phyloP scores from a whole-genome alignment of 371 early-diverging fungal genomes.

The Haplosporangium sp. region DNA sequence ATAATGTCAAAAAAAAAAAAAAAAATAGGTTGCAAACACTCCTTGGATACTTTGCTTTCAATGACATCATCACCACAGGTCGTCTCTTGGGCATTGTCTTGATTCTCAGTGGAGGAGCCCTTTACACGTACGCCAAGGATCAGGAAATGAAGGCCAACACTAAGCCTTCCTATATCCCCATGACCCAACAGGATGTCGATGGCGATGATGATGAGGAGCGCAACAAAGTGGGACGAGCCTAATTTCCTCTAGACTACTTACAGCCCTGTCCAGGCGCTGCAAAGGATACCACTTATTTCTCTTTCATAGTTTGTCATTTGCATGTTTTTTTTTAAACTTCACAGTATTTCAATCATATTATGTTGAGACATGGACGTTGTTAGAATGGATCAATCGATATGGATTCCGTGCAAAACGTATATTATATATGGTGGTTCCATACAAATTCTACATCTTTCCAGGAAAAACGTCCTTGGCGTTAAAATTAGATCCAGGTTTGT shows the following conservation, averaged over 20 bases:
- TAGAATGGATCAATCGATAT: no score
- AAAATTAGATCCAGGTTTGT: no score
- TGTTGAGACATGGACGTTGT: no score
- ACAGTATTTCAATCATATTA: no score
- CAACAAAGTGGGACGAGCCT: constrained; percentile 23
- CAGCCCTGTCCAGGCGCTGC: neutral
- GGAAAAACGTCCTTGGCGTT: no score
- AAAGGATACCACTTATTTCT: neutral
- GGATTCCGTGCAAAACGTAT: no score
- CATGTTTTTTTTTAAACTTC: no score
- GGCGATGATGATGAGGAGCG: constrained; percentile 22
- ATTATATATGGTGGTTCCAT: no score
- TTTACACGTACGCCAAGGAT: constrained; percentile 60
- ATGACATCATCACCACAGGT: constrained; percentile 57
- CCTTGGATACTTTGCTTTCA: constrained; percentile 58
- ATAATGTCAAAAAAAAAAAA: constrained; percentile 3
- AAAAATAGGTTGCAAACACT: constrained; percentile 58
- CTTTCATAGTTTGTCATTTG: no score
- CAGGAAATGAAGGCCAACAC: constrained; percentile 38
- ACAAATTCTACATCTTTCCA: no score
- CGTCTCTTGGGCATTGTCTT: constrained; percentile 57
- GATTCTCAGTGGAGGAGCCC: constrained; percentile 57
- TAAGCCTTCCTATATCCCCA: constrained; percentile 47
- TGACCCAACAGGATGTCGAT: constrained; percentile 53
- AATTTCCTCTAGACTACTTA: neutral